phyloP scores from a whole-genome alignment of 2,329 filamentous ascomycete species.

The Diaporthe sp. region DNA sequence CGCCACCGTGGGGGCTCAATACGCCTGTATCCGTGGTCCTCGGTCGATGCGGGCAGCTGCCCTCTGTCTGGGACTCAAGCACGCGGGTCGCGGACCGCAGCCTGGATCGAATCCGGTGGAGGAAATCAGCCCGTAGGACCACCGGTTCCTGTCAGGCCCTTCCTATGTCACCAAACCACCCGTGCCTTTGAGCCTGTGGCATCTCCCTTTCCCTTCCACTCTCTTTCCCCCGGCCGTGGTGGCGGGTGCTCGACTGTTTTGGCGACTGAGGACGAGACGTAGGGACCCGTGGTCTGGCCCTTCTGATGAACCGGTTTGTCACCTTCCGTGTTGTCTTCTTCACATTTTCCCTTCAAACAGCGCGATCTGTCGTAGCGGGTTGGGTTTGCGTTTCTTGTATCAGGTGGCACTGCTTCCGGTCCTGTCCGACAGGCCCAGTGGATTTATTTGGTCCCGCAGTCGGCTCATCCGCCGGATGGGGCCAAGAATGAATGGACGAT shows the following conservation, averaged over 20 bases:
- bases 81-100: slow-evolving; percentile 1
- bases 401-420: slow-evolving; percentile 2
- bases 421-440: not conserved
- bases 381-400: not conserved
- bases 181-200: not conserved
- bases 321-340: not conserved
- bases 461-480: not conserved
- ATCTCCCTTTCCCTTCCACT: not conserved
- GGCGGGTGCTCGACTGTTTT: not conserved
- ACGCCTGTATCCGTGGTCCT: not conserved
- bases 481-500: not conserved
- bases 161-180: not conserved
- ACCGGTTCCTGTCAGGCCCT: not conserved
- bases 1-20: not conserved
- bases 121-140: not conserved
- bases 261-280: not conserved
- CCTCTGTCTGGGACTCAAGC: not conserved
- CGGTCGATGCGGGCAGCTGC: not conserved
- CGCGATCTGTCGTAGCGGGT: not conserved
- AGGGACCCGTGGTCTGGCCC: not conserved
- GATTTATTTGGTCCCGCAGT: not conserved
- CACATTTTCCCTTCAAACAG: not conserved
- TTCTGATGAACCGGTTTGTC: not conserved
- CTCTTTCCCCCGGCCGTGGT: not conserved
- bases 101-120: not conserved